These are phyloP conservation scores for Sutorius australiensis DNA, from an alignment of 768 basidiomycete genomes.

Conservation along the genomic window DNA sequence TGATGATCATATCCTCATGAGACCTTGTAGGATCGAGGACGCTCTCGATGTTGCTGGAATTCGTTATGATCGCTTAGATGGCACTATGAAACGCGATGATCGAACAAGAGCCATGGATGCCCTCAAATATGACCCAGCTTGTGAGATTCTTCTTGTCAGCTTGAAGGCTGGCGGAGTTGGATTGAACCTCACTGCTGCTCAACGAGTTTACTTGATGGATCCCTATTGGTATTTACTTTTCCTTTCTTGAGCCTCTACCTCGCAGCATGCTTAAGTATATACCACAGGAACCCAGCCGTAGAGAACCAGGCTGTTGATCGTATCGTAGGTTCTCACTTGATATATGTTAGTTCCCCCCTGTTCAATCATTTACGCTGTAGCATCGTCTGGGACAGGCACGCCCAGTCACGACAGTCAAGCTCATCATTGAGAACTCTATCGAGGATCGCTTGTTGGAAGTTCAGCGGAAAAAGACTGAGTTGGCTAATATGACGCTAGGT, in stretches of 20 bases:
- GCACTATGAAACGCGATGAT: conserved; percentile 97
- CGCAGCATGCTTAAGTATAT: background rate
- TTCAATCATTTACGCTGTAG: conserved; percentile 36
- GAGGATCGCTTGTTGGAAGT: conserved; percentile 91
- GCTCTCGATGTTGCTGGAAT: conserved; percentile 81
- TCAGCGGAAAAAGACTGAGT: conserved; percentile 89
- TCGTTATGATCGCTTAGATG: conserved; percentile 88
- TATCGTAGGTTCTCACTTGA: conserved; percentile 57
- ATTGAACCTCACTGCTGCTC: conserved; percentile 91
- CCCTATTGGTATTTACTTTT: conserved; percentile 75
- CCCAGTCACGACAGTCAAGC: conserved; percentile 87
- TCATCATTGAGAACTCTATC: conserved; percentile 93
- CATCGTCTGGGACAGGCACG: conserved; percentile 94
- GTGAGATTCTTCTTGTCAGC: conserved; percentile 94
- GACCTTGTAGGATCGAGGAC: conserved; percentile 70
- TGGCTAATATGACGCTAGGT: conserved; percentile 92
- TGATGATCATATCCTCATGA: conserved; percentile 1
- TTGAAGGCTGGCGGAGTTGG: conserved; percentile 97
- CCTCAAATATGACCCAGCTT: conserved; percentile 82
- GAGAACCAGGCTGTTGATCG: conserved; percentile 98
- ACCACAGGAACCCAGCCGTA: conserved; percentile 85
- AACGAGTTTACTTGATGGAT: conserved; percentile 93
- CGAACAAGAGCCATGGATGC: conserved; percentile 89
- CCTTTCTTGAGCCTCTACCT: background rate
- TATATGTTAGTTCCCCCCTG: background rate